A percentile compares a stretch with the other conserved stretches of the same genome.
Conservation (phyloP, 768 basidiomycete genomes). For the Amanita polypyramis region DNA sequence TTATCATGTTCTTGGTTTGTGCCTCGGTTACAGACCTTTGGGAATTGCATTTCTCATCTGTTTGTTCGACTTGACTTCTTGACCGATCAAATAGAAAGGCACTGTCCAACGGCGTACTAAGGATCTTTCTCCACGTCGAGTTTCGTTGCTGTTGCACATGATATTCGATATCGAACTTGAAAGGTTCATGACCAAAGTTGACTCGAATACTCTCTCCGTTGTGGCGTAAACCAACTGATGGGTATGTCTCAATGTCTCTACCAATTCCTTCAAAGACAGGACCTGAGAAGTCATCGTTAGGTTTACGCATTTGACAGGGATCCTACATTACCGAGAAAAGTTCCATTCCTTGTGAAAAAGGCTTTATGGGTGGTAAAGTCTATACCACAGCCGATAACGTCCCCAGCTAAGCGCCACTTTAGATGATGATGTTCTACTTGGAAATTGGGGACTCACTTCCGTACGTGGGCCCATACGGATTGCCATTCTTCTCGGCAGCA, state of each 20-base stretch:
- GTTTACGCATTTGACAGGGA: not conserved
- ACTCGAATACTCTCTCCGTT: constrained; percentile 66
- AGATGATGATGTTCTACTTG: not conserved
- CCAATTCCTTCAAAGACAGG: constrained; percentile 65
- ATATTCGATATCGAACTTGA: constrained; percentile 85
- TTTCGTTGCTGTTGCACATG: constrained; percentile 68
- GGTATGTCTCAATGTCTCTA: constrained; percentile 59
- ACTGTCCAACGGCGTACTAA: constrained; percentile 41
- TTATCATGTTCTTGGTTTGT: constrained; percentile 47
- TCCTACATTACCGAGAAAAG: constrained; percentile 42
- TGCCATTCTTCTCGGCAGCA: constrained; percentile 62
- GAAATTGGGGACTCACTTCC: constrained; percentile 44
- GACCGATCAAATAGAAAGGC: constrained; percentile 20
- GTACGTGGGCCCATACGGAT: constrained; percentile 68
- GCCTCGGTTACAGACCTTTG: constrained; percentile 25
- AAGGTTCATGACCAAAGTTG: constrained; percentile 83
- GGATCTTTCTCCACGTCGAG: constrained; percentile 56
- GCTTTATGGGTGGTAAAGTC: constrained; percentile 74
- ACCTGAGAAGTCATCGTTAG: constrained; percentile 27
- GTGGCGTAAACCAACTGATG: constrained; percentile 84
- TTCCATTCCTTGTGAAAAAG: constrained; percentile 89
- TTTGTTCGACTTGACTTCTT: constrained; percentile 13
- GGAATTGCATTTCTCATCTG: constrained; percentile 11
- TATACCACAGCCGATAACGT: constrained; percentile 86
- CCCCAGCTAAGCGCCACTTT: constrained; percentile 45